Base-by-base conservation (phyloP, 805 yeast species). In the Candida nemodendra region DNA sequence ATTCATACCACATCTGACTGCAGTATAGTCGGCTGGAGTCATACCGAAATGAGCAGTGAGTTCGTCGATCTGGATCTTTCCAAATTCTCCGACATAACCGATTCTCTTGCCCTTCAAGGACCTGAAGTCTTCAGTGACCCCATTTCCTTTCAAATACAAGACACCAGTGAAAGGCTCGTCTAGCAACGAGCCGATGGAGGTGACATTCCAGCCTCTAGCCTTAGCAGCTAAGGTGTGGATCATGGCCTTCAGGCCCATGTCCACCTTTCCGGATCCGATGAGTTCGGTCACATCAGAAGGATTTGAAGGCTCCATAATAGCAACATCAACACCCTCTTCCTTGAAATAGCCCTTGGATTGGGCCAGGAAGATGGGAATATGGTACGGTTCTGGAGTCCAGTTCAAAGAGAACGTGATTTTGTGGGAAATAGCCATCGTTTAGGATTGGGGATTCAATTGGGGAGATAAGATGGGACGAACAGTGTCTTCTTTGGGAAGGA, bases 201-300 rank as follows among this genome's bases (percentile, higher is more conserved):
- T 76, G 16, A 75, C 78, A 19, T 77, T 77, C 52, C 62, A 75
- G 8, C 79, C 79, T 44, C 80, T 66, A 9, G 80, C 80, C 53
- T 74, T 74, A 17, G 79, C 80, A 37, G 80, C 80, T 41, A 75
- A 59, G 4, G 80, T 75, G 50, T 75, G 80, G 47, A 75, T 74
- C 80, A 75, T 75, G 30, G 80, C 80, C 53, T 75, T 75, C 44
- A 75, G 62, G 11, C 80, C 80, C 76, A 75, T 72, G 57, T 75
- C 79, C 33, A 73, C 64, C 45, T 75, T 75, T 21, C 80, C 80
- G 2, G 75, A 66, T 5, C 80, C 80, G 54, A 75, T 70, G 43
- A 75, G 60, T 42, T 75, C 79, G 18, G 79, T 75, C 30, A 74
- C 80, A 54, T 75, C 80, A 11, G 78, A 71, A 16, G 80, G 79